Evolutionary conservation across 768 basidiomycete genomes (phyloP).

Genomic region (Mycena epipterygia): DNA sequence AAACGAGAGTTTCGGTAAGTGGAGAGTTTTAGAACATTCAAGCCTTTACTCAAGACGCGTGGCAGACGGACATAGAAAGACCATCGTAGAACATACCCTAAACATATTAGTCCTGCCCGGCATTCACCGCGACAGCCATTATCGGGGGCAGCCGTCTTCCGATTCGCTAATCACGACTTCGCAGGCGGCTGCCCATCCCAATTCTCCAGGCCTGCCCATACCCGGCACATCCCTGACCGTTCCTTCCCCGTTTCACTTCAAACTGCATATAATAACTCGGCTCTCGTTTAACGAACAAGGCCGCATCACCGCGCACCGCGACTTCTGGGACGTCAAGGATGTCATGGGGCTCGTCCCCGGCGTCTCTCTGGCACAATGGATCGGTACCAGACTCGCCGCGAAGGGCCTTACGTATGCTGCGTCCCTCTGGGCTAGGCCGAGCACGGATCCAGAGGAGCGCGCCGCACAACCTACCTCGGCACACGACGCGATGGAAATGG

Average conservation of each 20-base stretch:
- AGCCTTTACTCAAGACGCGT: conserved; percentile 19
- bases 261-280: conserved; percentile 78
- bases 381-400: conserved; percentile 73
- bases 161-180: conserved; percentile 54
- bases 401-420: conserved; percentile 64
- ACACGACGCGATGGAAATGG: conserved; percentile 33
- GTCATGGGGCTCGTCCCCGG: conserved; percentile 81
- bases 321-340: conserved; percentile 87
- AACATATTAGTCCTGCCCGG: conserved; percentile 83
- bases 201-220: conserved; percentile 65
- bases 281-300: conserved; percentile 87
- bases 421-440: conserved; percentile 44
- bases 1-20: conserved; percentile 83
- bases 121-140: conserved; percentile 64
- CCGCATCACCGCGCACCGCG: conserved; percentile 83
- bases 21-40: conserved; percentile 31
- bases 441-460: neutral
- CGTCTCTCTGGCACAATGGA: conserved; percentile 76
- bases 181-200: conserved; percentile 39
- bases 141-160: conserved; percentile 41
- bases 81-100: conserved; percentile 84
- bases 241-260: conserved; percentile 81
- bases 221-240: conserved; percentile 70
- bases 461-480: conserved; percentile 21
- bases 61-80: conserved; percentile 79